phyloP scores from a whole-genome alignment of 768 basidiomycete species.

The Arthromyces matolae region DNA sequence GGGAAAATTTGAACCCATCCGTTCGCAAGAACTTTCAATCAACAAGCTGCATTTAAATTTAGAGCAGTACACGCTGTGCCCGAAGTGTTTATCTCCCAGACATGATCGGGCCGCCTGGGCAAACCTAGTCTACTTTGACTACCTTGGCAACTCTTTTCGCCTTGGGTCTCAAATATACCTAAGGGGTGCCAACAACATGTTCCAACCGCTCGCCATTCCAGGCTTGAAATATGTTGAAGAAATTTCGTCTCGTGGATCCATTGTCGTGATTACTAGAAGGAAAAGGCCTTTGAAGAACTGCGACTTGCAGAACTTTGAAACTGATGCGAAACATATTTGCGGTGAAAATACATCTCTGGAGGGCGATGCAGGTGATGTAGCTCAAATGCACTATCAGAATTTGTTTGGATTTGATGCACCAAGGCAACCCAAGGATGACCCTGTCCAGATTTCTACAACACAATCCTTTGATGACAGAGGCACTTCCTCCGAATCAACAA shows the following conservation, averaged over 20 bases:
- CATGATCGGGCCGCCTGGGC: neutral
- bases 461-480: neutral
- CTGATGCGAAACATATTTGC: neutral
- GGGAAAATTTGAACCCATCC: neutral
- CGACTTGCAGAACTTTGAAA: neutral
- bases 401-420: neutral
- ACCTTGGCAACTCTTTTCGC: constrained; percentile 1
- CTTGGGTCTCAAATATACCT: neutral
- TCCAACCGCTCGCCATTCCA: neutral
- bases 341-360: neutral
- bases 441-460: neutral
- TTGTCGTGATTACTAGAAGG: neutral
- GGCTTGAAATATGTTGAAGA: constrained; percentile 1
- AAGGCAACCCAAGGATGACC: neutral
- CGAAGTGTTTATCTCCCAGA: neutral
- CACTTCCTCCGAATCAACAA: neutral
- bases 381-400: neutral
- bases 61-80: neutral
- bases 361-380: neutral
- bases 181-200: neutral
- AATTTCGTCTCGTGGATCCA: constrained; percentile 1
- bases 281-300: constrained; percentile 1
- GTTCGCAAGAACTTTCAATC: neutral
- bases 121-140: neutral
- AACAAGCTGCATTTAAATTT: neutral